phyloP scores from a whole-genome alignment of 177 flowering plant genomes.

The Telopea speciosissima region DNA sequence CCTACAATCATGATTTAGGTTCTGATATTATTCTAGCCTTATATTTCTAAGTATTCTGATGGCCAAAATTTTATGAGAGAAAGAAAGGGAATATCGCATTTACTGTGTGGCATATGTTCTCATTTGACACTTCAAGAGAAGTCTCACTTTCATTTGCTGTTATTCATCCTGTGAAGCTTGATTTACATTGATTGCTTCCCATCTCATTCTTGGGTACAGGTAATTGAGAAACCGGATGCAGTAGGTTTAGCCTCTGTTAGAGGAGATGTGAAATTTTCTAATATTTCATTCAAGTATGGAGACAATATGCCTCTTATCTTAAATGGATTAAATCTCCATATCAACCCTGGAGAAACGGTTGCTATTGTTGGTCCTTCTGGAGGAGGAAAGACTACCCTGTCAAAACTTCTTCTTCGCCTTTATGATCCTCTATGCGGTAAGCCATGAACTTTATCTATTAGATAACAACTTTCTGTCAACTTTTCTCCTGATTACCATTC shows the following conservation, averaged over 20 bases:
- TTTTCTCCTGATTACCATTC: not conserved
- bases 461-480: not conserved
- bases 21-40: not conserved
- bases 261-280: constrained; percentile 70
- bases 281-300: constrained; percentile 62
- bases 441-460: constrained; percentile 8
- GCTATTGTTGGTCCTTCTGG: constrained; percentile 97
- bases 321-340: constrained; percentile 64
- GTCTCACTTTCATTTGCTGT: not conserved
- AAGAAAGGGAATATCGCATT: not conserved
- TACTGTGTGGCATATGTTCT: not conserved
- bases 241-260: constrained; percentile 44
- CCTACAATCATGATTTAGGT: too few species aligned
- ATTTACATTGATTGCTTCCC: constrained; percentile 5
- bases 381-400: constrained; percentile 93
- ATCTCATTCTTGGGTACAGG: constrained; percentile 35
- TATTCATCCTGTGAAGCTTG: not conserved
- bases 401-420: constrained; percentile 88
- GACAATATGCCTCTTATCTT: constrained; percentile 61
- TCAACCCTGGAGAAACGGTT: constrained; percentile 85
- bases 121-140: not conserved
- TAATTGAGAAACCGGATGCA: constrained; percentile 62
- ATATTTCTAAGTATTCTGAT: not conserved
- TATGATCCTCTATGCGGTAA: constrained; percentile 78
- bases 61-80: not conserved